Percentiles rank a stretch among this genome's conserved stretches.
Conservation (phyloP, 176 grass and related monocot genomes). For the Eremochloa ophiuroides region DNA sequence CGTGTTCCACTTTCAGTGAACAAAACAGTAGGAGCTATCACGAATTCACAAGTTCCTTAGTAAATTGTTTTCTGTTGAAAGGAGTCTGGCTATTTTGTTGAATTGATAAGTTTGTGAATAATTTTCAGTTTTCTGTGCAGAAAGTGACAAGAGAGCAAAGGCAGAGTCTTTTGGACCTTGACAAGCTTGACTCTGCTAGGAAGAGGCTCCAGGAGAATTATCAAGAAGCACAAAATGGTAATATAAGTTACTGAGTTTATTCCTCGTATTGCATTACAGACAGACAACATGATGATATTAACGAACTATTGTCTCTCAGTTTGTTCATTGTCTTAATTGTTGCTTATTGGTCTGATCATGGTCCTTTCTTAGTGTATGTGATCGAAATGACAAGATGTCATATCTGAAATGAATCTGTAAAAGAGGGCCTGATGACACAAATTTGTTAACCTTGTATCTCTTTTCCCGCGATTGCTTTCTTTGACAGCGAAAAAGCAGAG, state of each 20-base stretch:
- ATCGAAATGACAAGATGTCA: not conserved
- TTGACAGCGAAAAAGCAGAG: slow-evolving; percentile 71
- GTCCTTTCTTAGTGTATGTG: not conserved
- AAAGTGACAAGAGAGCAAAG: slow-evolving; percentile 40
- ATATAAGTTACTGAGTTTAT: not conserved
- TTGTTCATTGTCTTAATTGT: not conserved
- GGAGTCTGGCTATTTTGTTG: not conserved
- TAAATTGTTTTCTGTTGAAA: not conserved
- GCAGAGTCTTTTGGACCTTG: slow-evolving; percentile 37
- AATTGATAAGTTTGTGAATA: not conserved
- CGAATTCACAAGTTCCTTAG: not conserved
- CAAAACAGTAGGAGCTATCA: not conserved
- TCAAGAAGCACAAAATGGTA: slow-evolving; percentile 81
- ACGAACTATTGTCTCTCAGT: not conserved
- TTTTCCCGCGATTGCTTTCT: not conserved
- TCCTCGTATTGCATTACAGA: not conserved
- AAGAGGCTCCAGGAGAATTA: slow-evolving; percentile 90
- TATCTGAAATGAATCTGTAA: not conserved
- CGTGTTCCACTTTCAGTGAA: slow-evolving; percentile 7
- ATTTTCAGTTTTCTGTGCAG: slow-evolving; percentile 27
- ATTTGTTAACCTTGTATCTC: not conserved
- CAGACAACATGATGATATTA: not conserved
- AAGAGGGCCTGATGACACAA: not conserved
- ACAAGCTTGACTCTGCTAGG: slow-evolving; percentile 58
- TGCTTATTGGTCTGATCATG: not conserved